Conservation (phyloP, 257 asterid species). For the Handroanthus guayacan region DNA sequence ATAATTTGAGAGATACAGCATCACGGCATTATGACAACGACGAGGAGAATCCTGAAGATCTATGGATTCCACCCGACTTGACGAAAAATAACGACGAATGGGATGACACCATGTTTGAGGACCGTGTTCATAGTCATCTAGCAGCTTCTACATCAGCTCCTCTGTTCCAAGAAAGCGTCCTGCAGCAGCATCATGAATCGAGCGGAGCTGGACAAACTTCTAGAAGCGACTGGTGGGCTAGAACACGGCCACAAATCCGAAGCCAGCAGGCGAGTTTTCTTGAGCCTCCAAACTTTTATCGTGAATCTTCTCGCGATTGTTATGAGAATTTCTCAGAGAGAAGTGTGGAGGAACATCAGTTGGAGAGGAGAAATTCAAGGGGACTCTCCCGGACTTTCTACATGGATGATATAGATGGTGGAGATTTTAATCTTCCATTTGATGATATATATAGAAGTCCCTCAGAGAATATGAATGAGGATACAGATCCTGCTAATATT, state of each 20-base stretch:
- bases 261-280: constrained; percentile 70
- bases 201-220: constrained; percentile 36
- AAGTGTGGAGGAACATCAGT: constrained; percentile 52
- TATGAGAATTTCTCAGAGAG: constrained; percentile 52
- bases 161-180: constrained; percentile 68
- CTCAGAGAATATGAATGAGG: constrained; percentile 38
- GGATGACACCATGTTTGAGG: constrained; percentile 59
- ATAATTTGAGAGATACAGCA: constrained; percentile 38
- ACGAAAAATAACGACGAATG: constrained; percentile 52
- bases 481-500: constrained; percentile 29
- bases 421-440: constrained; percentile 76
- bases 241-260: constrained; percentile 43
- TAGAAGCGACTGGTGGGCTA: constrained; percentile 80
- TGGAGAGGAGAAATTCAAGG: constrained; percentile 56
- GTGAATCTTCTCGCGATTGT: constrained; percentile 33
- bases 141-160: constrained; percentile 86
- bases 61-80: constrained; percentile 51
- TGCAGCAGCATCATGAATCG: constrained; percentile 58
- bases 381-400: constrained; percentile 63
- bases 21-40: constrained; percentile 37
- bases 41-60: constrained; percentile 45
- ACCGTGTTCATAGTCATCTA: constrained; percentile 51
- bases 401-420: constrained; percentile 70
- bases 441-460: constrained; percentile 67
- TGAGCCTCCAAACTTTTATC: constrained; percentile 76